These are phyloP conservation scores for Nicotiana sylvestris DNA, from an alignment of 257 asterid genomes.

Conservation along the genomic window DNA sequence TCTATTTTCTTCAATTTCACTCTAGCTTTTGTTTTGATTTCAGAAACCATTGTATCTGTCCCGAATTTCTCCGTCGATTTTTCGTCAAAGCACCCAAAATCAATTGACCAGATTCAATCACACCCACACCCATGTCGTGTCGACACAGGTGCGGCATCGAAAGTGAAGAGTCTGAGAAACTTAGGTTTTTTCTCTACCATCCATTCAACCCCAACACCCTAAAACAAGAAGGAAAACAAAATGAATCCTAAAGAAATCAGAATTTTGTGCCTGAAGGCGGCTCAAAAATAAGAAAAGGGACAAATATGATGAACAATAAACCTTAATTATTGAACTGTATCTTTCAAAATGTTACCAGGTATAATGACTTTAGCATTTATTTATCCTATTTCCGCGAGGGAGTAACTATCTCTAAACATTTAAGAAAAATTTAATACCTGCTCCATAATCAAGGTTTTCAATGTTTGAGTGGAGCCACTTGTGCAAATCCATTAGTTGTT, in stretches of 20 bases:
- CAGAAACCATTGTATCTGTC: no score
- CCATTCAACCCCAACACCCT: background rate
- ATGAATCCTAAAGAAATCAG: background rate
- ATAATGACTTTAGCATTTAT: background rate
- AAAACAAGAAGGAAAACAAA: background rate
- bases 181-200: background rate
- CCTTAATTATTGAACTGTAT: background rate
- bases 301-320: background rate
- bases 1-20: no score
- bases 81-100: no score
- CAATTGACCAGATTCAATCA: no score
- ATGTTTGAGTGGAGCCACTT: conserved; percentile 83
- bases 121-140: no score
- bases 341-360: background rate
- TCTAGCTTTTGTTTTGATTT: no score
- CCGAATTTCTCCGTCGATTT: no score
- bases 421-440: conserved; percentile 48
- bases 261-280: background rate
- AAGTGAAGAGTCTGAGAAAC: no score
- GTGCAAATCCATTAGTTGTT: conserved; percentile 63
- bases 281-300: background rate
- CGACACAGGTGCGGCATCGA: no score
- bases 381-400: background rate
- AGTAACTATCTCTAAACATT: background rate
- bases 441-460: conserved; percentile 94